phyloP scores from a whole-genome alignment of 2,329 filamentous ascomycete genomes.

The Sporothrix phasma region DNA sequence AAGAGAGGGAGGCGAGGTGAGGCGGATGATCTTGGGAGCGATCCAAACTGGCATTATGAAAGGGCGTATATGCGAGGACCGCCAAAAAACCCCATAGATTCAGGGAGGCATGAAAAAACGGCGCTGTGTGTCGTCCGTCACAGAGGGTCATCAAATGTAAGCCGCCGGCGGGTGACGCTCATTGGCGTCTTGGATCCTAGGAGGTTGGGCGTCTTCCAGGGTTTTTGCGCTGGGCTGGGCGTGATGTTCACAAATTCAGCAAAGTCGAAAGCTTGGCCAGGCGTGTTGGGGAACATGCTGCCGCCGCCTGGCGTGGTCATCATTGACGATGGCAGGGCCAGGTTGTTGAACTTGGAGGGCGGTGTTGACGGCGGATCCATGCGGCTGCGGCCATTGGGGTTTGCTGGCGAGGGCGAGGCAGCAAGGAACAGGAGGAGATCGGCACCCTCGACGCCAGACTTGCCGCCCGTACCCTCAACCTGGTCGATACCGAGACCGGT shows the following conservation, averaged over 20 bases:
- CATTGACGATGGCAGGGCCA: conserved; percentile 68
- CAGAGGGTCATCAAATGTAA: conserved; percentile 64
- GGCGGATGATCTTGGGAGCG: not conserved
- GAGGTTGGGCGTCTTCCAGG: conserved; percentile 71
- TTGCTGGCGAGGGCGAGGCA: conserved; percentile 80
- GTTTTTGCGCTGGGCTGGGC: conserved; percentile 82
- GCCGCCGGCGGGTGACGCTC: conserved; percentile 60
- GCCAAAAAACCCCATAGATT: not conserved
- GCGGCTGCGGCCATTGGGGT: conserved; percentile 41
- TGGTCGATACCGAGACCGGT: conserved; percentile 13
- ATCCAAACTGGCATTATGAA: conserved; percentile 19
- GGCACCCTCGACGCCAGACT: conserved; percentile 65
- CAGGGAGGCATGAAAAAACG: not conserved
- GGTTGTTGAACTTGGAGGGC: conserved; percentile 56
- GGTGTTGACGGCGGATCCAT: conserved; percentile 69
- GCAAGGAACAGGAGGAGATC: conserved; percentile 77
- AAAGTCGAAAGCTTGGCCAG: conserved; percentile 80
- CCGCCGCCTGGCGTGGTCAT: conserved; percentile 75
- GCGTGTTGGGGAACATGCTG: conserved; percentile 63
- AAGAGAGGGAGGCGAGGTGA: not conserved
- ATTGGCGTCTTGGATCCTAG: conserved; percentile 40
- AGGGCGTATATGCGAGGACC: not conserved
- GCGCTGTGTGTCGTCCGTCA: not conserved
- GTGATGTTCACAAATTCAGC: conserved; percentile 97
- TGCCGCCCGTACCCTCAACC: conserved; percentile 25